phyloP scores from a whole-genome alignment of 169 alveolate species.

The Perkinsus marinus region DNA sequence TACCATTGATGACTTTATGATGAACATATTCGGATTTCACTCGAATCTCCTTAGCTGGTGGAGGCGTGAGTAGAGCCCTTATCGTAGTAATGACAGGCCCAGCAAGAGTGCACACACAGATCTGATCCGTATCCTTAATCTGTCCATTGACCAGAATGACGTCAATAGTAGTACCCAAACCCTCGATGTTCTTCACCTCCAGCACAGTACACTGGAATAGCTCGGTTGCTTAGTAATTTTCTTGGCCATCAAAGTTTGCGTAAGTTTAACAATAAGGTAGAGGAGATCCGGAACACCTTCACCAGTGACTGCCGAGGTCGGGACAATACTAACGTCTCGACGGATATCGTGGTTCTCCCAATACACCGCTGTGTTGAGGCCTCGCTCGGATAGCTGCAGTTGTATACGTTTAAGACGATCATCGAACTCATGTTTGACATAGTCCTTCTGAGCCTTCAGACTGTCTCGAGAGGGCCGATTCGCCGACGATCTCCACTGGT shows the following conservation, averaged over 20 bases:
- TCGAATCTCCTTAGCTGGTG: constrained; percentile 95
- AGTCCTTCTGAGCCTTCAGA: constrained; percentile 59
- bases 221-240: constrained; percentile 52
- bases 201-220: constrained; percentile 86
- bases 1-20: constrained; percentile 77
- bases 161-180: constrained; percentile 98
- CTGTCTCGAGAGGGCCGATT: constrained; percentile 70
- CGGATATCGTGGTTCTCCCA: constrained; percentile 88
- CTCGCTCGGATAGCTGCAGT: constrained; percentile 84
- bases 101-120: constrained; percentile 84
- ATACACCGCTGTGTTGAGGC: constrained; percentile 82
- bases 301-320: constrained; percentile 98
- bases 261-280: constrained; percentile 69
- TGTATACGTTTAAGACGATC: constrained; percentile 50
- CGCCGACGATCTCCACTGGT: constrained; percentile 79
- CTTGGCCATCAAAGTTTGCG: constrained; percentile 72
- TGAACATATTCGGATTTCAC: constrained; percentile 93
- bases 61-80: constrained; percentile 95
- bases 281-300: constrained; percentile 97
- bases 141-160: constrained; percentile 90
- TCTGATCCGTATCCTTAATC: constrained; percentile 84
- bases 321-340: constrained; percentile 86
- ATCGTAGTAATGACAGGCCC: constrained; percentile 93
- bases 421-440: constrained; percentile 68
- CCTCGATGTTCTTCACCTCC: constrained; percentile 86